A percentile compares a stretch with the other conserved stretches of the same genome.
Conservation (phyloP, 2,329 filamentous ascomycete species). For the Trichothecium sympodiale region DNA sequence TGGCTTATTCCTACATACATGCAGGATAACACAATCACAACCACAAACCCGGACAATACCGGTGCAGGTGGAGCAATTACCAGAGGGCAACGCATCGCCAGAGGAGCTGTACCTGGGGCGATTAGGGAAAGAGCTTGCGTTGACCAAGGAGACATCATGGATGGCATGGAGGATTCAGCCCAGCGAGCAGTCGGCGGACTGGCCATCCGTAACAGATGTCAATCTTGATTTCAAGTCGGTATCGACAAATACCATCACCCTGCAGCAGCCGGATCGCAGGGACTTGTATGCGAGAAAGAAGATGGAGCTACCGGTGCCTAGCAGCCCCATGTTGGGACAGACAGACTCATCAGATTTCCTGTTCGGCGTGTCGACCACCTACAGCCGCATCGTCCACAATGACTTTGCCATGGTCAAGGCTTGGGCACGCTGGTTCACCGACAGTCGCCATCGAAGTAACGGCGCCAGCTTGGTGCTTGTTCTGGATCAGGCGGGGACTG, state of each 20-base stretch:
- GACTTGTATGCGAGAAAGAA: constrained; percentile 16
- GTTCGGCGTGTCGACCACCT: constrained; percentile 33
- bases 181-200: constrained; percentile 15
- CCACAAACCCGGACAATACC: constrained; percentile 1
- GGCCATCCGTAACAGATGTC: constrained; percentile 17
- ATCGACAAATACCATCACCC: constrained; percentile 15
- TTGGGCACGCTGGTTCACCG: constrained; percentile 35
- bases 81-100: constrained; percentile 10
- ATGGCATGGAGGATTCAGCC: constrained; percentile 20
- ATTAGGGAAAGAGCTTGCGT: constrained; percentile 13
- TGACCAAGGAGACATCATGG: constrained; percentile 21
- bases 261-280: constrained; percentile 12
- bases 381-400: constrained; percentile 23
- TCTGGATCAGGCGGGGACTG: constrained; percentile 24
- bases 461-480: constrained; percentile 30
- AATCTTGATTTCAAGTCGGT: constrained; percentile 19
- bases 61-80: constrained; percentile 5
- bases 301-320: constrained; percentile 21
- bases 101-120: constrained; percentile 22
- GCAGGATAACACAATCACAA: constrained; percentile 2
- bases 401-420: constrained; percentile 27
- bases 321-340: constrained; percentile 17
- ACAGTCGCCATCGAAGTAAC: constrained; percentile 26
- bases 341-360: constrained; percentile 28
- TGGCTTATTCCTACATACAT: constrained; percentile 7